A percentile compares a stretch with the other conserved stretches of the same genome.
Evolutionary conservation across 495 filamentous ascomycete genomes (phyloP).

Genomic region (Xylaria intraflava): DNA sequence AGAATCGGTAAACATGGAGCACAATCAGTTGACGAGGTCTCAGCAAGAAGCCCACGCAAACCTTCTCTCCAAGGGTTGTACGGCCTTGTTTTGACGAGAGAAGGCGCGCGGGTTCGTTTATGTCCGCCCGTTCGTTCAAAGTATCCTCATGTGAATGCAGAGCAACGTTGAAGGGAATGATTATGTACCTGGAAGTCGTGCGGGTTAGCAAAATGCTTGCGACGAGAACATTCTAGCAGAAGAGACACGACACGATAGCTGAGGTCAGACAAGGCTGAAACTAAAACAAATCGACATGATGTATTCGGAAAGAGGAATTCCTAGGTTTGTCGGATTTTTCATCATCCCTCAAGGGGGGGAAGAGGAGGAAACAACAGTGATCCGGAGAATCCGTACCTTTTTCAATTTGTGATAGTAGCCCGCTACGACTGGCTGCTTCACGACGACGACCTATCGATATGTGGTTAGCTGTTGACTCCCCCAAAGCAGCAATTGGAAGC

Average conservation of each 20-base stretch:
- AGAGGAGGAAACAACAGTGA: not conserved
- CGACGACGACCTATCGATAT: constrained; percentile 3
- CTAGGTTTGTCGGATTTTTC: constrained; percentile 66
- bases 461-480: not conserved
- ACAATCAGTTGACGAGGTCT: constrained; percentile 92
- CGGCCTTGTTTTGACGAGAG: constrained; percentile 62
- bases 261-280: constrained; percentile 99
- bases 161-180: constrained; percentile 19
- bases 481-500: not conserved
- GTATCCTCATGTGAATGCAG: constrained; percentile 65
- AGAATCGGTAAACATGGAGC: not conserved
- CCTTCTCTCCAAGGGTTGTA: constrained; percentile 80
- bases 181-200: constrained; percentile 47
- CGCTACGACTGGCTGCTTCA: not conserved
- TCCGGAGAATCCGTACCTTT: constrained; percentile 21
- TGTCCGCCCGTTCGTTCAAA: constrained; percentile 99
- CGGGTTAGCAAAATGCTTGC: constrained; percentile 29
- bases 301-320: constrained; percentile 97
- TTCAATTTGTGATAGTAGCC: not conserved
- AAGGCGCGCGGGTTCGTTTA: constrained; percentile 60
- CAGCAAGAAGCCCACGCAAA: constrained; percentile 78
- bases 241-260: constrained; percentile 22
- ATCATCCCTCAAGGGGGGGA: constrained; percentile 59
- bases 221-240: constrained; percentile 15
- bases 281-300: constrained; percentile 84